Percentiles rank a stretch among this genome's conserved stretches.
These are phyloP conservation scores for Boletus insuetus DNA, from an alignment of 768 basidiomycete species.

Conservation along the genomic window DNA sequence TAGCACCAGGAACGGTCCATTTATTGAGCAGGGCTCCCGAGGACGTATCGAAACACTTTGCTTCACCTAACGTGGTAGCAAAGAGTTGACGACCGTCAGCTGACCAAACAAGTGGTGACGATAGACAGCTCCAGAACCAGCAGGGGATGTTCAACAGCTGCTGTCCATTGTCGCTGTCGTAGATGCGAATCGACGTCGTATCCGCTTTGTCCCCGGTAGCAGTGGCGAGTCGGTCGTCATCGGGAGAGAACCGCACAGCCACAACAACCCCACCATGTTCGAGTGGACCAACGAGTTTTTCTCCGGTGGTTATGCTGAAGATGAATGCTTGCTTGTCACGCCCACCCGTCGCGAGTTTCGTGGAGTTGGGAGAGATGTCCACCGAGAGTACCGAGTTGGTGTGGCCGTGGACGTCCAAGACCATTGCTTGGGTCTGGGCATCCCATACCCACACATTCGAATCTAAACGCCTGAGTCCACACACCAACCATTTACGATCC, in stretches of 20 bases:
- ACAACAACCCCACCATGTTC: not conserved
- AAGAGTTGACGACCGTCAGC: not conserved
- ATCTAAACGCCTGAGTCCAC: too few relatives aligned
- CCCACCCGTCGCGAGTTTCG: too few relatives aligned
- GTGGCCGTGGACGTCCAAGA: too few relatives aligned
- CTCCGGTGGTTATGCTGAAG: not conserved
- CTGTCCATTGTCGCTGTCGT: not conserved
- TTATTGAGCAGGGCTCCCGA: too few relatives aligned
- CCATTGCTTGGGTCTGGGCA: too few relatives aligned
- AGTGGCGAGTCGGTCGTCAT: too few relatives aligned
- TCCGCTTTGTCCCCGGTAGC: not conserved
- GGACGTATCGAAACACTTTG: not conserved
- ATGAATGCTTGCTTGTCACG: not conserved
- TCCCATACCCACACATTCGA: too few relatives aligned
- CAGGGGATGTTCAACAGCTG: not conserved
- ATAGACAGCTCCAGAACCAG: rapidly evolving
- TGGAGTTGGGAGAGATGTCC: too few relatives aligned
- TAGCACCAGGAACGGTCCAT: too few relatives aligned
- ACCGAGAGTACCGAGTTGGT: too few relatives aligned
- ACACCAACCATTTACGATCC: too few relatives aligned
- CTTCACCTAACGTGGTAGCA: not conserved
- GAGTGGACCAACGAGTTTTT: not conserved
- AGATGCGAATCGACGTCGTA: not conserved
- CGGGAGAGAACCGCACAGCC: too few relatives aligned
- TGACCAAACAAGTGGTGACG: not conserved